Evolutionary conservation across 1,284 basidiomycete genomes (phyloP).

Genomic region (Apiotrichum mycotoxinovorans): DNA sequence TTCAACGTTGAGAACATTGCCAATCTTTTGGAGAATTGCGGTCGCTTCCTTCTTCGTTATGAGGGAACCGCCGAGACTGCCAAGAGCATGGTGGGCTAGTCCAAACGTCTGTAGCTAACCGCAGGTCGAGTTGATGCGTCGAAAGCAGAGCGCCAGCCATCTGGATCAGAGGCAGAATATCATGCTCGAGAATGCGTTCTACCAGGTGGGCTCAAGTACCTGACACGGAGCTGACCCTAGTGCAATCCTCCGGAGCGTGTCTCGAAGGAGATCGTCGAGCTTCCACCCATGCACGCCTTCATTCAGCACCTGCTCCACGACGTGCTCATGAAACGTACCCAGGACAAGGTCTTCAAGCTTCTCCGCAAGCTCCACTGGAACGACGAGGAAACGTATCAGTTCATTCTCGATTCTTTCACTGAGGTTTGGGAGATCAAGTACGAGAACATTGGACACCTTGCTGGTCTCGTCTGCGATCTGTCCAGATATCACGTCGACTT

Average conservation of each 20-base stretch:
- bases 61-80: slow-evolving; percentile 85
- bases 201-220: slow-evolving; percentile 62
- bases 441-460: slow-evolving; percentile 81
- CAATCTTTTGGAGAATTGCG: slow-evolving; percentile 87
- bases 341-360: slow-evolving; percentile 88
- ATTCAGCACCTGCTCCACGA: slow-evolving; percentile 90
- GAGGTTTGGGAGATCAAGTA: slow-evolving; percentile 97
- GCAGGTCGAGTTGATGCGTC: slow-evolving; percentile 86
- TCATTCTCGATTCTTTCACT: slow-evolving; percentile 74
- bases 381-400: slow-evolving; percentile 55
- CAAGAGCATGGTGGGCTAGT: slow-evolving; percentile 33
- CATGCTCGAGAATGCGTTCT: slow-evolving; percentile 96
- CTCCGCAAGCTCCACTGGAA: slow-evolving; percentile 95
- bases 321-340: slow-evolving; percentile 80
- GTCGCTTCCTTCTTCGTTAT: slow-evolving; percentile 81
- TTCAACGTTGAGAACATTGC: slow-evolving; percentile 92
- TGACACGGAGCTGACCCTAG: slow-evolving; percentile 49
- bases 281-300: slow-evolving; percentile 85
- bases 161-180: slow-evolving; percentile 85
- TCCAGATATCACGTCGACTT: slow-evolving; percentile 90
- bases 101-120: slow-evolving; percentile 6
- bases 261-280: slow-evolving; percentile 73
- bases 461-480: slow-evolving; percentile 89
- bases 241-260: slow-evolving; percentile 95
- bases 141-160: slow-evolving; percentile 88